Conservation (phyloP, 2,329 filamentous ascomycete genomes). For the Aspergillus caelatus region DNA sequence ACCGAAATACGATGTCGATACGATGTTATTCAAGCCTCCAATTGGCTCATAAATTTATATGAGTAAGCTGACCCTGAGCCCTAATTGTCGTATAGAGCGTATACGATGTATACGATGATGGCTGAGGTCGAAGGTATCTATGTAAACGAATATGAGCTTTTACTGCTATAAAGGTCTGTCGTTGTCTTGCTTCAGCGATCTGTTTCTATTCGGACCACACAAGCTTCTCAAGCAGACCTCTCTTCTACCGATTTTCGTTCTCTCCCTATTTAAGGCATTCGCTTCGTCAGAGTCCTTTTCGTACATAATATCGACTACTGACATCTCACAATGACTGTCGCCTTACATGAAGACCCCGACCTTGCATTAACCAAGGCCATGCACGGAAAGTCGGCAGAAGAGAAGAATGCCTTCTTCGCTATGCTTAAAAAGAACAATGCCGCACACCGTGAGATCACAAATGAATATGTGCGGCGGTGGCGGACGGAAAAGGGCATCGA, state of each 20-base stretch:
- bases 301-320: not conserved
- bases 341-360: slow-evolving; percentile 6
- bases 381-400: slow-evolving; percentile 1
- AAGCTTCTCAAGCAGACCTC: not conserved
- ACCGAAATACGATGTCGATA: not conserved
- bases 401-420: slow-evolving; percentile 3
- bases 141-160: not conserved
- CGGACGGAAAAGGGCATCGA: slow-evolving; percentile 1
- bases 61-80: not conserved
- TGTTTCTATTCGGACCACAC: not conserved
- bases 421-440: slow-evolving; percentile 3
- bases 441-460: slow-evolving; percentile 1
- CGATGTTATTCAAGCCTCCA: not conserved
- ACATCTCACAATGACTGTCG: not conserved
- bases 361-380: slow-evolving; percentile 1
- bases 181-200: not conserved
- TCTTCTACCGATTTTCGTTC: not conserved
- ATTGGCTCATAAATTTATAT: not conserved
- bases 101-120: not conserved
- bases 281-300: not conserved
- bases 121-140: not conserved
- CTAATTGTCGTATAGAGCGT: slow-evolving; percentile 2
- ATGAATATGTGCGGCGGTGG: slow-evolving; percentile 1
- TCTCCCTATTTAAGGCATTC: not conserved
- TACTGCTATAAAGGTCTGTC: not conserved